Percentiles rank a stretch among this genome's conserved stretches.
These are phyloP conservation scores for Bryoglossum gracile DNA, from an alignment of 495 filamentous ascomycete genomes.

Conservation along the genomic window DNA sequence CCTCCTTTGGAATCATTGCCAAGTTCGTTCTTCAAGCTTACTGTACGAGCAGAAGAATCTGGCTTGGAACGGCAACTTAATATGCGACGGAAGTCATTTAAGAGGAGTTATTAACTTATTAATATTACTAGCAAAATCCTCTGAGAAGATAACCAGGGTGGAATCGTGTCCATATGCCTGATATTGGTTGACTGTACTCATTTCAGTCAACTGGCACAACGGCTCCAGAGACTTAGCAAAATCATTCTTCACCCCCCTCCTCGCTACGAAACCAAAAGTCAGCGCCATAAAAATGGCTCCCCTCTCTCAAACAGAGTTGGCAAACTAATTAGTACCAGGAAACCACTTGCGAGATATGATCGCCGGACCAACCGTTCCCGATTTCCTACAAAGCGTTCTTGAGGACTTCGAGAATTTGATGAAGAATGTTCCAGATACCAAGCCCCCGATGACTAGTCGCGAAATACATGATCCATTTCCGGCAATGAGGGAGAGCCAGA, in stretches of 20 bases:
- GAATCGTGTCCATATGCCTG: not conserved
- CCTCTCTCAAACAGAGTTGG: slow-evolving; percentile 30
- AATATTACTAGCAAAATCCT: slow-evolving; percentile 36
- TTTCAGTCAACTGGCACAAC: not conserved
- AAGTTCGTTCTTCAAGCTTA: slow-evolving; percentile 1
- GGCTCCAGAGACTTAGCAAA: slow-evolving; percentile 37
- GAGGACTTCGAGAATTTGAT: slow-evolving; percentile 10
- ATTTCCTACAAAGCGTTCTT: not conserved
- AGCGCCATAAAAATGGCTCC: slow-evolving; percentile 35
- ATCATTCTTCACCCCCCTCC: slow-evolving; percentile 32
- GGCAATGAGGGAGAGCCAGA: slow-evolving; percentile 5
- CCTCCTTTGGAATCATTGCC: slow-evolving; percentile 39
- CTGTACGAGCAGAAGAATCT: slow-evolving; percentile 20
- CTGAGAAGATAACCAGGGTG: not conserved
- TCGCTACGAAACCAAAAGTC: slow-evolving; percentile 31
- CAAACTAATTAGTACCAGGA: not conserved
- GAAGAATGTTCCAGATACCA: slow-evolving; percentile 2
- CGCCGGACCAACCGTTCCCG: not conserved
- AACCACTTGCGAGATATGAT: not conserved
- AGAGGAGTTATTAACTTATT: slow-evolving; percentile 30
- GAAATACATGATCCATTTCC: slow-evolving; percentile 18
- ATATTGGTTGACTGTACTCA: not conserved
- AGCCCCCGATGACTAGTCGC: slow-evolving; percentile 11
- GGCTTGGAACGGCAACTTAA: slow-evolving; percentile 41
- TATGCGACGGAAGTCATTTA: slow-evolving; percentile 36